phyloP scores from a whole-genome alignment of 805 yeast species.

The Nakazawaea molendinolei region DNA sequence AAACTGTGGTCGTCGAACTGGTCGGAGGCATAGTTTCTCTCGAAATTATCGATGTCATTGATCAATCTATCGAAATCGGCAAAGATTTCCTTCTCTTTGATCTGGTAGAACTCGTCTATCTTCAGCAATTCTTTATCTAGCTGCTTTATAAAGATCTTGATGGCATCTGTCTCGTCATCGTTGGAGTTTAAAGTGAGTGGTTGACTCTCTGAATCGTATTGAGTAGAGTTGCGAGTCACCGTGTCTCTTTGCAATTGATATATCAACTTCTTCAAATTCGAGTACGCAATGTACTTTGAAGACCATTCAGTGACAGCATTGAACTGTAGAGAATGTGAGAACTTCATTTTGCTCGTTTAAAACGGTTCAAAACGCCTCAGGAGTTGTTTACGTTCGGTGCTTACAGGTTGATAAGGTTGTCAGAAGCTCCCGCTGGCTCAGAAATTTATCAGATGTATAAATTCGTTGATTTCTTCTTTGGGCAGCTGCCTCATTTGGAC shows the following conservation, averaged over 20 bases:
- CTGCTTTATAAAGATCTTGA: conserved; percentile 57
- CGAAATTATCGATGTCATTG: conserved; percentile 60
- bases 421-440: too few species aligned
- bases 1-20: conserved; percentile 14
- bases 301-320: conserved; percentile 99
- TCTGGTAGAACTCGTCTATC: conserved; percentile 66
- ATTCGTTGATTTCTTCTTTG: too few species aligned
- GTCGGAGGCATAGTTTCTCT: conserved; percentile 23
- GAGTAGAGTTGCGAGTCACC: conserved; percentile 20
- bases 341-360: conserved; percentile 58
- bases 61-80: conserved; percentile 48
- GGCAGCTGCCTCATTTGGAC: too few species aligned
- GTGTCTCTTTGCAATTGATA: conserved; percentile 73
- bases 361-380: too few species aligned
- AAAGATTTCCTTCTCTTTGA: conserved; percentile 56
- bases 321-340: conserved; percentile 89
- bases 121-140: conserved; percentile 72
- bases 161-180: conserved; percentile 36
- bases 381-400: too few species aligned
- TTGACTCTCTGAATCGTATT: conserved; percentile 19
- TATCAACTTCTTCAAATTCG: conserved; percentile 77
- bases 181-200: conserved; percentile 17
- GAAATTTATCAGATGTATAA: too few species aligned
- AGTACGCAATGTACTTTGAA: conserved; percentile 83
- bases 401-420: too few species aligned